Evolutionary conservation across 805 yeast genomes (phyloP), one percentile per base, ranked within the genome.

Genomic region (Candida cerambycidarum): DNA sequence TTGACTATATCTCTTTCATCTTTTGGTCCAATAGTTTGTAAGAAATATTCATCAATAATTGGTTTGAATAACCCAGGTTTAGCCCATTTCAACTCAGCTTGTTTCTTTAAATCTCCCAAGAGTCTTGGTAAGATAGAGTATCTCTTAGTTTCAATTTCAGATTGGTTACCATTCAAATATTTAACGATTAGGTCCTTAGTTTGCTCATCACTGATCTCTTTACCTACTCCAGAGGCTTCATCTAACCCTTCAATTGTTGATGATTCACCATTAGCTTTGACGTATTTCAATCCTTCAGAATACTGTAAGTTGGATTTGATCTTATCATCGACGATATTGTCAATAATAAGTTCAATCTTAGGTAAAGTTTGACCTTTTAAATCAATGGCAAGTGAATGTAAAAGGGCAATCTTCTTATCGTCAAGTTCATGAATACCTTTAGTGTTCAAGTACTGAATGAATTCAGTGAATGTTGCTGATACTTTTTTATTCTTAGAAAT

Each of bases 1-100:
- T 85, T 85, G 40, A 82, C 73, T 16, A 82, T 72, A 63, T 93
- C 99, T 51, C 98, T 81, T 60, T 90, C 98, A 61, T 93, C 99
- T 64, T 92, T 92, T 41, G 98, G 98, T 29, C 99, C 99, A 44
- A 90, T 68, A 11, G 83, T 64, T 32, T 68, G 79, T 47, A 85
- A 63, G n/a, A 89, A 69, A 56, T 85, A 79, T 32, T 75, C 80
- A 61, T 93, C 99, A 53, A 93, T 84, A 17, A 80, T 75, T 11
- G 96, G 95, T 67, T 93, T 93, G 70, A 93, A 87, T 42, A 79
- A 71, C 39, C 82, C 78, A 28, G 97, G 95, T 37, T 85, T 77
- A 7, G 98, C 98, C 96, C 97, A 93, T 67, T 87, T 89, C 63
- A 93, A 75, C 14, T 71, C 79, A 3, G 89, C 83, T 34, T 89